These are phyloP conservation scores for Cladosporium halotolerans DNA, from an alignment of 2,329 filamentous ascomycete species.

Conservation along the genomic window DNA sequence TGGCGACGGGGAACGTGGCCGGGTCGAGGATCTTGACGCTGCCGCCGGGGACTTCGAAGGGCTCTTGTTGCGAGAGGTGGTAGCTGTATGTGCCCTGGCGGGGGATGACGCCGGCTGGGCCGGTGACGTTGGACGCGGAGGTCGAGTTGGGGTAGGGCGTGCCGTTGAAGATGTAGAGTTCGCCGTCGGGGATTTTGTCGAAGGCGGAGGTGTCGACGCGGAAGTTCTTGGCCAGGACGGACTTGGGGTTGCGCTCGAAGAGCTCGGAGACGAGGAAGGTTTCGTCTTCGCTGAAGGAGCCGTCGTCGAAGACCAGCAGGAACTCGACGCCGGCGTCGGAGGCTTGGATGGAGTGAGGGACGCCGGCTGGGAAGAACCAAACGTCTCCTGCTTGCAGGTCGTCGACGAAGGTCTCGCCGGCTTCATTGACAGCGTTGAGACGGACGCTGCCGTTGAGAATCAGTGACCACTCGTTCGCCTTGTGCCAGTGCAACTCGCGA, in stretches of 20 bases:
- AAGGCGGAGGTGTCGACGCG: constrained; percentile 32
- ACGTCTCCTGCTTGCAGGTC: constrained; percentile 25
- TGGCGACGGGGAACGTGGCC: constrained; percentile 51
- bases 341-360: constrained; percentile 27
- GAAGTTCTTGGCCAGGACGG: constrained; percentile 40
- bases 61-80: constrained; percentile 42
- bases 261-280: constrained; percentile 50
- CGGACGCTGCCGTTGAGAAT: constrained; percentile 28
- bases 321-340: constrained; percentile 53
- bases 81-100: constrained; percentile 32
- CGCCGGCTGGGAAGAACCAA: constrained; percentile 24
- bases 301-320: constrained; percentile 54
- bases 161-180: constrained; percentile 38
- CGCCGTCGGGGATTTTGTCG: constrained; percentile 30
- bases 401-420: constrained; percentile 28
- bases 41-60: constrained; percentile 49
- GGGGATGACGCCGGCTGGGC: constrained; percentile 24
- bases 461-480: constrained; percentile 28
- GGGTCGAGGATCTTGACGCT: constrained; percentile 54
- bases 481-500: constrained; percentile 31
- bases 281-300: constrained; percentile 52
- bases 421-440: constrained; percentile 27
- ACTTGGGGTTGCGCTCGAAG: constrained; percentile 28
- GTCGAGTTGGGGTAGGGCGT: constrained; percentile 29
- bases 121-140: constrained; percentile 38